phyloP scores from a whole-genome alignment of 305 asterid species.

The Fraxinus nigra region DNA sequence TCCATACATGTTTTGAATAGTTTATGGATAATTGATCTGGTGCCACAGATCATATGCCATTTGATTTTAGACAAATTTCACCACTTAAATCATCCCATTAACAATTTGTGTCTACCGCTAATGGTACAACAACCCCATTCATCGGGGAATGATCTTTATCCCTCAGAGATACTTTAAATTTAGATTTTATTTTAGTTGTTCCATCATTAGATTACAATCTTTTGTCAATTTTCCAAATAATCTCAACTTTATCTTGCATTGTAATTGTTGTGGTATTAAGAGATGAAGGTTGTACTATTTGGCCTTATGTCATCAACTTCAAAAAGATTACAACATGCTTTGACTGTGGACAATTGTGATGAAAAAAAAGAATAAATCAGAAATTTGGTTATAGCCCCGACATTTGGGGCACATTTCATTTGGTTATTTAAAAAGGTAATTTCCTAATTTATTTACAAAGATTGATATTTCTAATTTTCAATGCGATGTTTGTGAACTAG shows the following conservation, averaged over 20 bases:
- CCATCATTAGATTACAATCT: neutral
- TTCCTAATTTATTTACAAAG: too few species aligned
- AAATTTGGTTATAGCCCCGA: too few species aligned
- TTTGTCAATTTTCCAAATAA: neutral
- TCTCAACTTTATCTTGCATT: neutral
- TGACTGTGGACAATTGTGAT: too few species aligned
- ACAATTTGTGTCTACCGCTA: neutral
- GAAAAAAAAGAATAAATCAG: too few species aligned
- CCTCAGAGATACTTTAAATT: neutral
- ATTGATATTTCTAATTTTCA: too few species aligned
- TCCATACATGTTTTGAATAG: neutral
- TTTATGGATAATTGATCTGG: neutral
- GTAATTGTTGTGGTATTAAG: neutral
- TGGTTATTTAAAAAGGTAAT: too few species aligned
- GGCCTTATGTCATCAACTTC: too few species aligned
- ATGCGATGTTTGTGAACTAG: too few species aligned
- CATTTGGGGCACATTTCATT: too few species aligned
- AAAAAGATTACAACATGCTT: neutral
- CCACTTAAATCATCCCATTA: neutral
- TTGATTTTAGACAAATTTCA: too few species aligned
- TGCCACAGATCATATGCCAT: neutral
- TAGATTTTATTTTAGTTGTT: neutral
- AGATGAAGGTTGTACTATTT: too few species aligned
- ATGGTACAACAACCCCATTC: neutral
- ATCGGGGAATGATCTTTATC: too few species aligned